Percentiles rank a stretch among this genome's conserved stretches.
Conservation (phyloP, 805 yeast genomes). For the Pichia eremophila region DNA sequence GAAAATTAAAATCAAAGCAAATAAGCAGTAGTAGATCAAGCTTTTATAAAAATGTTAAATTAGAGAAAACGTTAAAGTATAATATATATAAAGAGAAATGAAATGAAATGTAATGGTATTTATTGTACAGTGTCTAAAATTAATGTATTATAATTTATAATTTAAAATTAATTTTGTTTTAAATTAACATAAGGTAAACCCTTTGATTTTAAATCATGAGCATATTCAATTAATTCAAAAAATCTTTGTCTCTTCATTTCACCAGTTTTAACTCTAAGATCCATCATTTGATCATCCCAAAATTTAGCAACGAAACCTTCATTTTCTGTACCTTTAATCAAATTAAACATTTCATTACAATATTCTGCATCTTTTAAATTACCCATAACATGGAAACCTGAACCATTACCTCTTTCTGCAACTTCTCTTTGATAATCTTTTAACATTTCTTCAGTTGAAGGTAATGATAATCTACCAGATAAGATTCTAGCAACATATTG, state of each 20-base stretch:
- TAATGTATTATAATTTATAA: neutral
- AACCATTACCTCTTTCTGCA: conserved; percentile 36
- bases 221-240: conserved; percentile 21
- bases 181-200: conserved; percentile 17
- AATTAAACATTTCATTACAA: conserved; percentile 35
- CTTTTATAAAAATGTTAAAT: no score
- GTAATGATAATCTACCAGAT: conserved; percentile 35
- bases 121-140: neutral
- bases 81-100: neutral
- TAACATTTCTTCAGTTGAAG: conserved; percentile 29
- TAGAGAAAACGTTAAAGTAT: no score
- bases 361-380: conserved; percentile 54
- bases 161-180: conserved; percentile 3
- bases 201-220: conserved; percentile 16
- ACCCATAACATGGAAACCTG: conserved; percentile 41
- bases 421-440: conserved; percentile 26
- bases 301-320: conserved; percentile 26
- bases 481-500: conserved; percentile 32
- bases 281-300: conserved; percentile 22
- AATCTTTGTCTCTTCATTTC: conserved; percentile 22
- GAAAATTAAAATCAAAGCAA: neutral
- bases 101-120: neutral
- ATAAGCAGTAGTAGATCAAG: no score
- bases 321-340: conserved; percentile 28
- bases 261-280: conserved; percentile 19